Conservation (phyloP, 306 rosid species). For the Mucuna pruriens region DNA sequence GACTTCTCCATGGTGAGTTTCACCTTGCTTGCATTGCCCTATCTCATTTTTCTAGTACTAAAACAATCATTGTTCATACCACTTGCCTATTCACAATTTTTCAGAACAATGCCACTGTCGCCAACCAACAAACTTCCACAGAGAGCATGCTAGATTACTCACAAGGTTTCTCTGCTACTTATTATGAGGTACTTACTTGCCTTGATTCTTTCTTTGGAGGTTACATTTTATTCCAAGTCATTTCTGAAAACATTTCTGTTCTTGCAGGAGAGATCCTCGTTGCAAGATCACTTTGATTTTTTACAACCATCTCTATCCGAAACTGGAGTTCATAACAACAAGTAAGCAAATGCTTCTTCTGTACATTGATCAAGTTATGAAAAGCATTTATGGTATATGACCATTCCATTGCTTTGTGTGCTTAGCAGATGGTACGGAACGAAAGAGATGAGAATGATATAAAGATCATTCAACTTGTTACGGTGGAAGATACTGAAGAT, state of each 20-base stretch:
- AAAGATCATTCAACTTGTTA: constrained; percentile 30
- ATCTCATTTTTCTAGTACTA: neutral
- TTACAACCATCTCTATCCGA: constrained; percentile 62
- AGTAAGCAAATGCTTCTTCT: constrained; percentile 44
- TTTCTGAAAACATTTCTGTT: constrained; percentile 18
- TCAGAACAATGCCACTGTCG: constrained; percentile 57
- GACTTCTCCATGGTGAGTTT: constrained; percentile 66
- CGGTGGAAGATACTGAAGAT: constrained; percentile 38
- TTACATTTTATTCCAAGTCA: neutral
- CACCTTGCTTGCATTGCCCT: constrained; percentile 6
- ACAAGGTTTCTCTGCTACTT: constrained; percentile 86
- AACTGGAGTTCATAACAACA: constrained; percentile 61
- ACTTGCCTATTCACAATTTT: constrained; percentile 21
- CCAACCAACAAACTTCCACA: constrained; percentile 62
- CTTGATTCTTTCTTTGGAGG: neutral
- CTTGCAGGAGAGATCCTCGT: constrained; percentile 69
- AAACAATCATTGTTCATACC: neutral
- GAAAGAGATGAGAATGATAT: constrained; percentile 55
- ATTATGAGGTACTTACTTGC: constrained; percentile 65
- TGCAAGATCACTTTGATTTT: constrained; percentile 63
- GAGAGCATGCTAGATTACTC: constrained; percentile 67
- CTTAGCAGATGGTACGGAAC: constrained; percentile 62
- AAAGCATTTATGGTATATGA: neutral
- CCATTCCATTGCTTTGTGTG: constrained; percentile 27
- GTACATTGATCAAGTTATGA: neutral